Conservation (phyloP, 352 stramenopile species). For the Globisporangium alternatum region DNA sequence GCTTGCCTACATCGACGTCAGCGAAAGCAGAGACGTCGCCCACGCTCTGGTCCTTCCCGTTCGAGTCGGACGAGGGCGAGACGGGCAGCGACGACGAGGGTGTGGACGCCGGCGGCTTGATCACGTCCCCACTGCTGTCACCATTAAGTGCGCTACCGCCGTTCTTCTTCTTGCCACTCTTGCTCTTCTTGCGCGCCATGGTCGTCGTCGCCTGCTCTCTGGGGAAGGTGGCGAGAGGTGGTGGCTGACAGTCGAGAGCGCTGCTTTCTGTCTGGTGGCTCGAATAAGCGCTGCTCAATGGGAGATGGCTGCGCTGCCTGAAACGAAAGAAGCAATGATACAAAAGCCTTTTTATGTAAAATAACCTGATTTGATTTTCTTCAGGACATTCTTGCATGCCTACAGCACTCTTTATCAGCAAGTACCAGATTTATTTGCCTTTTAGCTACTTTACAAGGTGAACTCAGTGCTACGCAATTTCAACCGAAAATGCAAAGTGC, state of each 20-base stretch:
- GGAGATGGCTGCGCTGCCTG: not conserved
- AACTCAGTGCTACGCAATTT: not conserved
- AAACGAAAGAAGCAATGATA: not conserved
- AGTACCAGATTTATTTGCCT: not conserved
- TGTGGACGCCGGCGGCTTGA: conserved; percentile 23
- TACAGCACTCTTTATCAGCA: not conserved
- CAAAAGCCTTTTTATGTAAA: not conserved
- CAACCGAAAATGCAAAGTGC: not conserved
- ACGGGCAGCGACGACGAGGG: conserved; percentile 19
- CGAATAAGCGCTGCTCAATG: not conserved
- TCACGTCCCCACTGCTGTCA: conserved; percentile 18
- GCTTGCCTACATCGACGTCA: conserved; percentile 4
- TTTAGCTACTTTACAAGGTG: not conserved
- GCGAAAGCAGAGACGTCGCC: not conserved
- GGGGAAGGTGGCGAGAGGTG: not conserved
- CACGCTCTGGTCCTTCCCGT: not conserved
- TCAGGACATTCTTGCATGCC: not conserved
- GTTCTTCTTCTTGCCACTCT: conserved; percentile 8
- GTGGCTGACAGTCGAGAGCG: not conserved
- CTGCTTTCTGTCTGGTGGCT: not conserved
- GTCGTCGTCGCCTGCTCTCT: not conserved
- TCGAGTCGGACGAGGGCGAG: conserved; percentile 15
- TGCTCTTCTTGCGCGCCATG: conserved; percentile 20
- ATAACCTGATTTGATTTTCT: not conserved
- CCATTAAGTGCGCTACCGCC: not conserved